Conservation (phyloP, 2,329 filamentous ascomycete genomes). For the Triangularia setosa region DNA sequence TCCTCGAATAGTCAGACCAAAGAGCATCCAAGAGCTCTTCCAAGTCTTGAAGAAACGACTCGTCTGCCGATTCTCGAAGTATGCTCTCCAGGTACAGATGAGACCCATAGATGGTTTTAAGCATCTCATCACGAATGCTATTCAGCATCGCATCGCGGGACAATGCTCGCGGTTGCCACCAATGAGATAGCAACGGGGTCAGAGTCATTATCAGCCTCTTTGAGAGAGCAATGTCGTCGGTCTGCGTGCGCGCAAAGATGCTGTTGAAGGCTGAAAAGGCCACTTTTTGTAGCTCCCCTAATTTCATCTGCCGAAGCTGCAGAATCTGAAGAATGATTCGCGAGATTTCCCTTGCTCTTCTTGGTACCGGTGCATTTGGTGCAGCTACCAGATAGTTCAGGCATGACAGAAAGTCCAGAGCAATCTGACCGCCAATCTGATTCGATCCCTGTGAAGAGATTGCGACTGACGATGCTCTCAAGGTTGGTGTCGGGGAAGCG, state of each 20-base stretch:
- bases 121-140: conserved; percentile 70
- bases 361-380: conserved; percentile 63
- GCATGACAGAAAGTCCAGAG: conserved; percentile 59
- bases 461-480: conserved; percentile 28
- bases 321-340: conserved; percentile 58
- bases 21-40: conserved; percentile 67
- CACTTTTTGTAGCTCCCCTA: conserved; percentile 63
- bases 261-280: conserved; percentile 74
- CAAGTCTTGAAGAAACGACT: conserved; percentile 44
- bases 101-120: conserved; percentile 66
- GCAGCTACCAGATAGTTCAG: conserved; percentile 60
- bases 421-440: conserved; percentile 34
- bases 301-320: conserved; percentile 51
- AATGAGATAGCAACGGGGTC: conserved; percentile 66
- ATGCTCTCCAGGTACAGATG: conserved; percentile 60
- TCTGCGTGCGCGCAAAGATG: conserved; percentile 60
- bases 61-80: conserved; percentile 40
- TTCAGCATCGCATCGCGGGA: conserved; percentile 58
- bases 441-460: conserved; percentile 21
- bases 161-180: conserved; percentile 72
- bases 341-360: conserved; percentile 54
- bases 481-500: conserved; percentile 43
- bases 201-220: conserved; percentile 56
- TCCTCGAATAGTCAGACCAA: conserved; percentile 72
- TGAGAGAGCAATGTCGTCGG: conserved; percentile 64